Percentiles rank a stretch among this genome's conserved stretches.
phyloP scores from a whole-genome alignment of 2,329 filamentous ascomycete genomes.

The Bipolaris oryzae region DNA sequence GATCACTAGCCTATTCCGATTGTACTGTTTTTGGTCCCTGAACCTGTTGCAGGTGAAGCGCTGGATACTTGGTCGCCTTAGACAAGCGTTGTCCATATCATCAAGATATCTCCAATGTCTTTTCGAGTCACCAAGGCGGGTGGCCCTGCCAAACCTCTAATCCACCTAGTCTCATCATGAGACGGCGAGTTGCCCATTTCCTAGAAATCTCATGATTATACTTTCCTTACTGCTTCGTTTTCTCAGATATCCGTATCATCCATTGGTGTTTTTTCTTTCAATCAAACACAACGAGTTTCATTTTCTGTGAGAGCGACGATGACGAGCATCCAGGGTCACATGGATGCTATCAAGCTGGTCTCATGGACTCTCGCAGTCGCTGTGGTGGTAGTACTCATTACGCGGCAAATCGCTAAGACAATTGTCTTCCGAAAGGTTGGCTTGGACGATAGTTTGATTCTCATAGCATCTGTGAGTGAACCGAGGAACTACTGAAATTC shows the following conservation, averaged over 20 bases:
- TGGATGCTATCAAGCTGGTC: conserved; percentile 27
- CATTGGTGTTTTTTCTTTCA: background rate
- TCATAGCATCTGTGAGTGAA: conserved; percentile 37
- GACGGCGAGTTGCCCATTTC: background rate
- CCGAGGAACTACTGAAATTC: background rate
- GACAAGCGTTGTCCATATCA: conserved; percentile 2
- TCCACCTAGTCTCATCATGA: conserved; percentile 18
- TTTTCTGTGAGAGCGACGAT: conserved; percentile 13
- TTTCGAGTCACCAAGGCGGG: background rate
- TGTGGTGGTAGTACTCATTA: conserved; percentile 32
- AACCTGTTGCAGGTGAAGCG: background rate
- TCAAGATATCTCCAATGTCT: background rate
- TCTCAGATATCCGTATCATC: conserved; percentile 14
- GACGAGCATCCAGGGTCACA: conserved; percentile 22
- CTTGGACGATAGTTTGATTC: conserved; percentile 40
- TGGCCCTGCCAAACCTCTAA: conserved; percentile 1
- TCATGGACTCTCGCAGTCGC: conserved; percentile 37
- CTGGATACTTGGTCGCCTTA: conserved; percentile 1
- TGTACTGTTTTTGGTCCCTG: conserved; percentile 13
- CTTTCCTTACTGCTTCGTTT: conserved; percentile 21
- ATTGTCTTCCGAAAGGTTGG: conserved; percentile 30
- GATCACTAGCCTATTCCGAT: conserved; percentile 6
- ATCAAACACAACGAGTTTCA: conserved; percentile 24
- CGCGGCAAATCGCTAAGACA: conserved; percentile 36
- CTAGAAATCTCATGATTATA: conserved; percentile 8